Base-by-base conservation (phyloP, 768 basidiomycete species). In the Myochromella boudieri region DNA sequence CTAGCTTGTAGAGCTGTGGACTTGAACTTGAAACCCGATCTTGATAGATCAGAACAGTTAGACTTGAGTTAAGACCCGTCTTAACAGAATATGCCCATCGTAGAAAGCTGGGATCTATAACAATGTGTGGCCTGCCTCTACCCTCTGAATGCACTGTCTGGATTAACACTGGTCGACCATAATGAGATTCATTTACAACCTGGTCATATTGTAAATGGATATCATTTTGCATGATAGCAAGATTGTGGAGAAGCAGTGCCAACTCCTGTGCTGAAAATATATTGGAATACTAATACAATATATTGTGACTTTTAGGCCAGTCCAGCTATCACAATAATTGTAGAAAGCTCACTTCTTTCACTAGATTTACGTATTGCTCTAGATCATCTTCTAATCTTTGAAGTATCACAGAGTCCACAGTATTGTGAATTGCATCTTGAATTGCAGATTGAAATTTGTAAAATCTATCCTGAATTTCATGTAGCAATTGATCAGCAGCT, bases 41-140 rank as follows among this genome's bases (percentile, higher is more conserved):
- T n/a, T n/a, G n/a, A n/a, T n/a, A n/a, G n/a, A n/a, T n/a, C n/a
- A n/a, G n/a, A n/a, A n/a, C n/a, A n/a, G n/a, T n/a, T n/a, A n/a
- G n/a, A n/a, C n/a, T n/a, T n/a, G n/a, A n/a, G n/a, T n/a, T n/a
- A n/a, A n/a, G n/a, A n/a, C n/a, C n/a, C n/a, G n/a, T n/a, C n/a
- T n/a, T 56, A 42, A 51, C 42, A 3, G 22, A 17, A 42, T 54
- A 53, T 10, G 60, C 60, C 49, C 41, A 58, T 20, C 37, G 17
- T 1, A 62, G 52, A n/a, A 47, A 60, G 1, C 51, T 41, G 10
- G 40, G 47, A 42, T 61, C 48, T 42, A 61, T 57, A 10, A 31
- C 10, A 25, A 42, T 53, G 6, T 39, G 36, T 15, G 57, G 57
- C 14, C 29, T 8, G 11, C 46, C 37, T 20, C 28, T 20, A 47